phyloP scores from a whole-genome alignment of 352 stramenopile genomes.

The Pythium brachiatum region DNA sequence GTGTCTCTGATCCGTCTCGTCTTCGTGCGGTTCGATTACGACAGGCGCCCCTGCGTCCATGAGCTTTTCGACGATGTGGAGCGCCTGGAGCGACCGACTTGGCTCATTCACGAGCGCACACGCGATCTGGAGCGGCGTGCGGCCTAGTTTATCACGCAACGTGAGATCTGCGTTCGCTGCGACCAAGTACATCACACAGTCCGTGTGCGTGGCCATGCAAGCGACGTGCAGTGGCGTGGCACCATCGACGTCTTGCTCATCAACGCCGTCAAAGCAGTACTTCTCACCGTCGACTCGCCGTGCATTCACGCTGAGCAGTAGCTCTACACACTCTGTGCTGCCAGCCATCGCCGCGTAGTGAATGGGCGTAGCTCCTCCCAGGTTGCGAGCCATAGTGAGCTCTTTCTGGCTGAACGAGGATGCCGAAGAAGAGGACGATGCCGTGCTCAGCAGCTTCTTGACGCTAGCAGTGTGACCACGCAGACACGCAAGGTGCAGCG shows the following conservation, averaged over 20 bases:
- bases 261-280: conserved; percentile 58
- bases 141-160: conserved; percentile 27
- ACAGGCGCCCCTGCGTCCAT: conserved; percentile 37
- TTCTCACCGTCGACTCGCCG: conserved; percentile 34
- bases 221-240: conserved; percentile 61
- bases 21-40: conserved; percentile 11
- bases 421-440: background rate
- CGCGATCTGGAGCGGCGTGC: conserved; percentile 40
- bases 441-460: conserved; percentile 19
- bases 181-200: conserved; percentile 62
- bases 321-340: conserved; percentile 51
- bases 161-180: conserved; percentile 52
- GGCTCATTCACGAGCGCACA: conserved; percentile 51
- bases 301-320: conserved; percentile 54
- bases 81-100: conserved; percentile 17
- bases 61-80: conserved; percentile 55
- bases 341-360: conserved; percentile 47
- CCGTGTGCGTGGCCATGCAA: conserved; percentile 30
- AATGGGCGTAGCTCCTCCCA: conserved; percentile 52
- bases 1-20: background rate
- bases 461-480: conserved; percentile 28
- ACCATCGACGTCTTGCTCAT: conserved; percentile 40
- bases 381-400: conserved; percentile 29
- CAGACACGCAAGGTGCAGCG: conserved; percentile 60
- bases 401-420: conserved; percentile 4